Evolutionary conservation across 495 filamentous ascomycete species (phyloP), one percentile per base, ranked within the genome.

Genomic region (Platismatia glauca): DNA sequence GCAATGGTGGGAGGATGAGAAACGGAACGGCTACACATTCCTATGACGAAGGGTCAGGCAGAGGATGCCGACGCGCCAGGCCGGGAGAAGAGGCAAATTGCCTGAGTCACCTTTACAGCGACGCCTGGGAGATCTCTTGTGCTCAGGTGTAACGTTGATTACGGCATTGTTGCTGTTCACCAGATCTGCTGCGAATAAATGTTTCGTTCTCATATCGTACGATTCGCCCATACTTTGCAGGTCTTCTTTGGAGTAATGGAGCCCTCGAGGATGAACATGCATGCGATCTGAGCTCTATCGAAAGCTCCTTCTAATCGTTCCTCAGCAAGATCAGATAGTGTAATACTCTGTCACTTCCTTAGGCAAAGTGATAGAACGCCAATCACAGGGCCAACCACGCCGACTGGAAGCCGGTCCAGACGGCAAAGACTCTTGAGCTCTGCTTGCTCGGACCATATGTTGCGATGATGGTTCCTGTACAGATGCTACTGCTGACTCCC

Each of bases 241-340:
- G 18, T 61, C 59, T 44, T 64, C 61, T 55, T 81, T 76, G 78
- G 76, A 78, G 64, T 60, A 55, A 39, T 61, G 38, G 24, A 62
- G 37, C 35, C 59, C 37, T 31, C 63, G 33, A 52, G 63, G 24
- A 38, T 65, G 38, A 35, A 43, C 46, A 48, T 63, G 48, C 57
- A 65, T 34, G 56, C 56, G 39, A 29, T 41, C 56, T 41, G 35
- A 58, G 56, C 22, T 58, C 35, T 18, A 29, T 24, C 13, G 35
- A 38, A 24, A 58, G 56, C 4, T 24, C 56, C 20, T 58, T 58
- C 56, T 35, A 58, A 20, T 41, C 20, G 11, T 58, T 58, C 29
- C 20, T 58, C 35, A 58, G n/a, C 20, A 39, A 27, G n/a, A 41
- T 39, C 12, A 35, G 35, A 29, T 58, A 22, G 35, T 46, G 43